Evolutionary conservation across 2,329 filamentous ascomycete genomes (phyloP).

Genomic region (Passalora sequoiae): DNA sequence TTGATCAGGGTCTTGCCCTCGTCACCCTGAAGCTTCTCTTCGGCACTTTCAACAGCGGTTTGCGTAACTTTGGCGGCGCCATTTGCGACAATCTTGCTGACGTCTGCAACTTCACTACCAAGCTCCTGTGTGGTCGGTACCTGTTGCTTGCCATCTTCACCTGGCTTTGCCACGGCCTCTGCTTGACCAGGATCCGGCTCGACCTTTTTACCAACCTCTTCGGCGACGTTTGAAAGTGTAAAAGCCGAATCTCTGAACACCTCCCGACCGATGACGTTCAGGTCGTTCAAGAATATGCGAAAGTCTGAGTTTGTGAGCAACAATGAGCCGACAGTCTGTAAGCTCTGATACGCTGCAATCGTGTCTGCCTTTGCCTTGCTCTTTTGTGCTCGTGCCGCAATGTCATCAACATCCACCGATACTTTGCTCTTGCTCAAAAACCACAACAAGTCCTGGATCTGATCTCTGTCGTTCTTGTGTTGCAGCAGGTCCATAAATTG

Average conservation of each 20-base stretch:
- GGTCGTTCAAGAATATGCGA: conserved; percentile 74
- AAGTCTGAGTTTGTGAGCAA: conserved; percentile 88
- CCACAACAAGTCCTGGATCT: conserved; percentile 91
- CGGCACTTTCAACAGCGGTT: conserved; percentile 64
- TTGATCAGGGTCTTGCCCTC: conserved; percentile 68
- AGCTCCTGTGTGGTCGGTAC: conserved; percentile 59
- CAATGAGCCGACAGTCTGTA: conserved; percentile 77
- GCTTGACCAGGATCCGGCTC: conserved; percentile 62
- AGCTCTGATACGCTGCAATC: conserved; percentile 70
- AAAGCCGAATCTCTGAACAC: conserved; percentile 84
- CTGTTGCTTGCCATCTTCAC: conserved; percentile 45
- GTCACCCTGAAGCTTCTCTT: conserved; percentile 66
- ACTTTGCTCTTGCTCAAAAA: conserved; percentile 70
- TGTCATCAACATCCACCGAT: conserved; percentile 60
- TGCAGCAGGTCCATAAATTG: conserved; percentile 76
- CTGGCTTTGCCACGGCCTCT: conserved; percentile 49
- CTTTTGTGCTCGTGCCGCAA: conserved; percentile 56
- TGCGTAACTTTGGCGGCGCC: conserved; percentile 45
- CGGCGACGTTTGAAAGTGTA: conserved; percentile 68
- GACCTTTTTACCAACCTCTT: conserved; percentile 66
- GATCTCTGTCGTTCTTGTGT: conserved; percentile 77
- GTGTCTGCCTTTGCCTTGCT: conserved; percentile 66
- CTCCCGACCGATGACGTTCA: conserved; percentile 72
- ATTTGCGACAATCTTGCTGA: conserved; percentile 43
- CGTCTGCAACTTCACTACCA: conserved; percentile 42